These are phyloP conservation scores for Pythium phragmitis DNA, from an alignment of 352 stramenopile species.

Conservation along the genomic window DNA sequence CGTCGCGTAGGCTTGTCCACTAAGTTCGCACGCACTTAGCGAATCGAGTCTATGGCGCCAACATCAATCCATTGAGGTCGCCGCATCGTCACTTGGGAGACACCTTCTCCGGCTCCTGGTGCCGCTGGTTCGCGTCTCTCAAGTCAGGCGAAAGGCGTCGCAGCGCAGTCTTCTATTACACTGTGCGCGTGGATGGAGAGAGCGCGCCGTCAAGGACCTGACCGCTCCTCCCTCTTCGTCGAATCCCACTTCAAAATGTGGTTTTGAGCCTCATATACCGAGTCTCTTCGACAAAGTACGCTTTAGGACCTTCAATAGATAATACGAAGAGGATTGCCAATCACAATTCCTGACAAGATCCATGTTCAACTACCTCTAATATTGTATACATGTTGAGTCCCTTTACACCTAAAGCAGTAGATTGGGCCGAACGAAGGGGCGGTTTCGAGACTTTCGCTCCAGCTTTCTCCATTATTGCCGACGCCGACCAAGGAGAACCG, in stretches of 20 bases:
- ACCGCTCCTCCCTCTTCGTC: not conserved
- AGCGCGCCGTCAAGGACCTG: not conserved
- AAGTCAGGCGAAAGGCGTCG: too few species aligned
- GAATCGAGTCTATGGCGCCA: slow-evolving; percentile 9
- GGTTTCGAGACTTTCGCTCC: slow-evolving; percentile 4
- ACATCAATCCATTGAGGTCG: not conserved
- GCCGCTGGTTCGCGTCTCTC: too few species aligned
- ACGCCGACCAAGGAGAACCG: not conserved
- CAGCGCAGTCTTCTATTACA: too few species aligned
- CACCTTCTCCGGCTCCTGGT: not conserved
- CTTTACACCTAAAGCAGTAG: slow-evolving; percentile 10
- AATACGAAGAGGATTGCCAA: slow-evolving; percentile 10
- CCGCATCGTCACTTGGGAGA: slow-evolving; percentile 7
- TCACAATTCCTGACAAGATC: not conserved
- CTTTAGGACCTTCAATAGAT: slow-evolving; percentile 4
- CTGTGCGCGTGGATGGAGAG: too few species aligned
- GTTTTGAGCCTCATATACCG: not conserved
- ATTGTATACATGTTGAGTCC: slow-evolving; percentile 18
- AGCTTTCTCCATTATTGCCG: not conserved
- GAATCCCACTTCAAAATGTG: too few species aligned
- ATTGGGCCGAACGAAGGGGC: not conserved
- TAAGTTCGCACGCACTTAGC: slow-evolving; percentile 22
- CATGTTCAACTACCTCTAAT: slow-evolving; percentile 3
- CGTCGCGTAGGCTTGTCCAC: slow-evolving; percentile 13
- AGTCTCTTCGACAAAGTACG: slow-evolving; percentile 5